These are phyloP conservation scores for Apiospora phragmitis DNA, from an alignment of 2,329 filamentous ascomycete genomes.

Conservation along the genomic window DNA sequence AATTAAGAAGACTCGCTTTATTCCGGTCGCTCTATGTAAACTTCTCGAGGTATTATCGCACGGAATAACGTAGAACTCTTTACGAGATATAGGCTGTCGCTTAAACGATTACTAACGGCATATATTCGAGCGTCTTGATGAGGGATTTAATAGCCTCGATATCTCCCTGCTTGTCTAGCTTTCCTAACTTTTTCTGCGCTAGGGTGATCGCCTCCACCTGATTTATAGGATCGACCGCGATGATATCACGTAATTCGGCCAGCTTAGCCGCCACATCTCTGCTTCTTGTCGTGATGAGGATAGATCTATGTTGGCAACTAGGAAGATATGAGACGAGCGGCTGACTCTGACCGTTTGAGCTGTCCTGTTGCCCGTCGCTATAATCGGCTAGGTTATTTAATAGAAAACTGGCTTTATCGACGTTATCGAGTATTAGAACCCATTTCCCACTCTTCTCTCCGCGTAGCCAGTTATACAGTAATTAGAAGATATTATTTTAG, in stretches of 20 bases:
- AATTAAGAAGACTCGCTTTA: constrained; percentile 27
- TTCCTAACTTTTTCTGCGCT: constrained; percentile 28
- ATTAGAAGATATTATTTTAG: too few relatives aligned
- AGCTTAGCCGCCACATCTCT: constrained; percentile 20
- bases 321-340: constrained; percentile 28
- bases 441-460: constrained; percentile 30
- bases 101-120: constrained; percentile 36
- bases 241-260: constrained; percentile 23
- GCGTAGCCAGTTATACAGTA: constrained; percentile 34
- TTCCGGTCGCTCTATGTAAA: constrained; percentile 34
- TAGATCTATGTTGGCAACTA: constrained; percentile 29
- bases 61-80: constrained; percentile 27
- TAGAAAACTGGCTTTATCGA: constrained; percentile 33
- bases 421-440: constrained; percentile 39
- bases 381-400: constrained; percentile 17
- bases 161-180: too few relatives aligned
- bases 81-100: constrained; percentile 34
- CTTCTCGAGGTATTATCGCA: constrained; percentile 38
- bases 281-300: constrained; percentile 29
- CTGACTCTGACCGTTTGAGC: neutral
- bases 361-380: neutral
- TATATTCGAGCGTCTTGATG: constrained; percentile 28
- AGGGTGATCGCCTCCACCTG: constrained; percentile 28
- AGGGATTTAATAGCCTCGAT: constrained; percentile 25
- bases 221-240: constrained; percentile 30